Conservation (phyloP, 1,284 basidiomycete genomes). For the Moesziomyces sp. region DNA sequence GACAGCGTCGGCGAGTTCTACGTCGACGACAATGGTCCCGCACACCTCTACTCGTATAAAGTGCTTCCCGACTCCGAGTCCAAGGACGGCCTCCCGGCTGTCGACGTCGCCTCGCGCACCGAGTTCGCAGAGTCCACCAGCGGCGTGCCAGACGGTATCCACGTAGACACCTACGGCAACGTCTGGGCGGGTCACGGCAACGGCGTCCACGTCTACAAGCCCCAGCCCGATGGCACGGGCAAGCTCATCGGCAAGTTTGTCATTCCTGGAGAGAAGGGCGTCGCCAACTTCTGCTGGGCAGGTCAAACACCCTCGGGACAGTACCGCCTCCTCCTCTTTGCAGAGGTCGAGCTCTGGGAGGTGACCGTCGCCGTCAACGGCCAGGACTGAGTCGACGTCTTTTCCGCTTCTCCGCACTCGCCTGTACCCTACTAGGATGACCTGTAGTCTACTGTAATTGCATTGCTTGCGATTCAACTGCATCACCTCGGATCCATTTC, state of each 20-base stretch:
- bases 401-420: too few relatives aligned
- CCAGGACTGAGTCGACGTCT: conserved; percentile 12
- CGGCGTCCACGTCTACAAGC: conserved; percentile 49
- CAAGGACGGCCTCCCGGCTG: conserved; percentile 23
- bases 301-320: conserved; percentile 22
- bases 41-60: conserved; percentile 34
- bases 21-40: conserved; percentile 29
- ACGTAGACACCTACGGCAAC: conserved; percentile 39
- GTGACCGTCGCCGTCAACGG: conserved; percentile 37
- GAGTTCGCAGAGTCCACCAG: conserved; percentile 31
- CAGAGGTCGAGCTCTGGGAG: conserved; percentile 54
- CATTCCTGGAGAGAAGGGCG: conserved; percentile 41
- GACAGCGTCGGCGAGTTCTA: conserved; percentile 36
- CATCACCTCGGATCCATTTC: too few relatives aligned
- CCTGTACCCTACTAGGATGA: too few relatives aligned
- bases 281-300: conserved; percentile 56
- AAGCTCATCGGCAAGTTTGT: conserved; percentile 48
- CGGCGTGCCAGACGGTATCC: conserved; percentile 47
- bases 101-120: conserved; percentile 21
- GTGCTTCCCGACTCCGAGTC: conserved; percentile 22
- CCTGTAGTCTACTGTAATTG: too few relatives aligned
- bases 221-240: conserved; percentile 28
- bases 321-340: conserved; percentile 45
- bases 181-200: conserved; percentile 51
- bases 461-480: too few relatives aligned